A percentile compares a stretch with the other conserved stretches of the same genome.
These are phyloP conservation scores for Candida ulmi DNA, from an alignment of 805 yeast genomes.

Conservation along the genomic window DNA sequence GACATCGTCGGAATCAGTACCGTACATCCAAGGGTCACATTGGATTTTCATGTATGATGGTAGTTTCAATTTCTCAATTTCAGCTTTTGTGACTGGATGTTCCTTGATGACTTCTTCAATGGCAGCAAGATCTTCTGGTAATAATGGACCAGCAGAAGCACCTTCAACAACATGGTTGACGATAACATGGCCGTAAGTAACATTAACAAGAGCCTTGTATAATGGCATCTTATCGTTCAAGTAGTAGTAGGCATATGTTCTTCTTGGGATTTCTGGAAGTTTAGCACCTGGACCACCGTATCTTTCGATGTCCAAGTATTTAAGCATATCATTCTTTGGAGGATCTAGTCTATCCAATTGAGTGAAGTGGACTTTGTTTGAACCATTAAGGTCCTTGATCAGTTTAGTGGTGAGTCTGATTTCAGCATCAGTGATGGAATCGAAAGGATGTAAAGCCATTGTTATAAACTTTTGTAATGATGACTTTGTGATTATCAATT, in stretches of 20 bases:
- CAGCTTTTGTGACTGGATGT: conserved; percentile 58
- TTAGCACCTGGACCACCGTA: conserved; percentile 31
- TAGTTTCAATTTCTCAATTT: conserved; percentile 59
- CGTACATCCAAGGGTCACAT: conserved; percentile 84
- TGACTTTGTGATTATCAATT: not conserved
- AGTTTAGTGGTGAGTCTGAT: conserved; percentile 51
- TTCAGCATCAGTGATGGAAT: conserved; percentile 53
- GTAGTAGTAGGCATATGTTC: conserved; percentile 65
- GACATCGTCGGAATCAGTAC: conserved; percentile 54
- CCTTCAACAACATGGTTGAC: conserved; percentile 49
- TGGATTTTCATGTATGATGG: conserved; percentile 49
- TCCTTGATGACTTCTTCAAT: conserved; percentile 44
- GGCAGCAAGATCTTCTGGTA: conserved; percentile 56
- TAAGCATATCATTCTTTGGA: conserved; percentile 67
- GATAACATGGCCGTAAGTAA: conserved; percentile 55
- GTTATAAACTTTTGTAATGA: not conserved
- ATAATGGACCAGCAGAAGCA: conserved; percentile 66
- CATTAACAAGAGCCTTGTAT: conserved; percentile 69
- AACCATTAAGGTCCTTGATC: conserved; percentile 52
- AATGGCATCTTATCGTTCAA: conserved; percentile 42
- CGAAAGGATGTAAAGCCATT: conserved; percentile 46
- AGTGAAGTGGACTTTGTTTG: conserved; percentile 53
- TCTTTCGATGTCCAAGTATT: conserved; percentile 63
- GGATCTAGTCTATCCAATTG: conserved; percentile 72
- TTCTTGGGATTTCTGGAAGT: conserved; percentile 60